Conservation (phyloP, 768 basidiomycete genomes). For the Rhizopogon vinicolor region DNA sequence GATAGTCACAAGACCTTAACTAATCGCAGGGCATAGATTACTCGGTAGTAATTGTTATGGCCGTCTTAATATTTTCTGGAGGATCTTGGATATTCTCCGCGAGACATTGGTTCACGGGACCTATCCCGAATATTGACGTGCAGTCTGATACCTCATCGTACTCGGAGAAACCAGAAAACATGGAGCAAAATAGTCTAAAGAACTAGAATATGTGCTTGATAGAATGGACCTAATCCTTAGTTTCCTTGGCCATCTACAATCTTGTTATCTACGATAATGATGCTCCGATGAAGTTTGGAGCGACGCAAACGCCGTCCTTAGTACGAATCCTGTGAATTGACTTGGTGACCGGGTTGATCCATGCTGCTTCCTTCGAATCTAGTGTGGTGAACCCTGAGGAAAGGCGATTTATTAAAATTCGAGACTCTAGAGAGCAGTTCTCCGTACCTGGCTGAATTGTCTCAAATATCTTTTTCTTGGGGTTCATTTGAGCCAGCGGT, state of each 20-base stretch:
- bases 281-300: constrained; percentile 82
- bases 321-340: constrained; percentile 83
- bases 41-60: constrained; percentile 24
- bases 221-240: neutral
- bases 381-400: constrained; percentile 79
- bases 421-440: neutral
- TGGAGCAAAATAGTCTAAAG: neutral
- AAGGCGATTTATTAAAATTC: neutral
- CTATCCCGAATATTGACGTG: constrained; percentile 24
- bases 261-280: constrained; percentile 69
- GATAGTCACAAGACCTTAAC: neutral
- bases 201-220: neutral
- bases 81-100: constrained; percentile 31
- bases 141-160: constrained; percentile 1
- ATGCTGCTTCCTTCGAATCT: constrained; percentile 83
- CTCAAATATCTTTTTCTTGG: constrained; percentile 99
- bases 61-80: constrained; percentile 26
- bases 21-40: constrained; percentile 10
- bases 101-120: constrained; percentile 29
- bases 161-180: constrained; percentile 5
- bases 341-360: constrained; percentile 83
- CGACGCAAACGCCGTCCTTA: constrained; percentile 73
- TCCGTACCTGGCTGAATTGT: constrained; percentile 81
- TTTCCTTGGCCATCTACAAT: neutral
- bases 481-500: constrained; percentile 85